These are phyloP conservation scores for Auriscalpium vulgare DNA, from an alignment of 768 basidiomycete genomes.

Conservation along the genomic window DNA sequence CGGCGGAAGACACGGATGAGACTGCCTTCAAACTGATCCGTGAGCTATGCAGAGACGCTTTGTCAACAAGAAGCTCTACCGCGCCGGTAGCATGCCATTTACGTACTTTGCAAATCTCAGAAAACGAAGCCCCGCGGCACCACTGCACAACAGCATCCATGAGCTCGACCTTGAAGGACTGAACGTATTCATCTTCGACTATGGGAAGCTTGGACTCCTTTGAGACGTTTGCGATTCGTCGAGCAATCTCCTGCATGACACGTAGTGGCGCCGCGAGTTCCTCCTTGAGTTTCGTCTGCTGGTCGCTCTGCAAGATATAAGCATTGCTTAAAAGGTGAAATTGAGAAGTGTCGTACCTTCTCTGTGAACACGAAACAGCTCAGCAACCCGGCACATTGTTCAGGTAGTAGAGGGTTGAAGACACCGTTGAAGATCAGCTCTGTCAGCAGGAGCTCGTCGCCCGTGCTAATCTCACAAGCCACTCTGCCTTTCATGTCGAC, in stretches of 20 bases:
- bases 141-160: constrained; percentile 98
- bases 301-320: constrained; percentile 59
- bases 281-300: constrained; percentile 79
- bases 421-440: constrained; percentile 97
- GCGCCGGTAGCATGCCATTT: not conserved
- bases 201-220: constrained; percentile 86
- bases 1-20: constrained; percentile 95
- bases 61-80: not conserved
- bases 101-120: constrained; percentile 89
- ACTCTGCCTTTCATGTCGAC: constrained; percentile 98
- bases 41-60: constrained; percentile 49
- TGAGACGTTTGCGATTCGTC: constrained; percentile 94
- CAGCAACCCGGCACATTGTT: constrained; percentile 88
- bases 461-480: constrained; percentile 96
- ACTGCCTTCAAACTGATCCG: constrained; percentile 94
- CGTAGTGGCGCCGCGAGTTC: constrained; percentile 90
- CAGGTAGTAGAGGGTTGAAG: constrained; percentile 84
- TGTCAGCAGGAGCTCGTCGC: constrained; percentile 92
- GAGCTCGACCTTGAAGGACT: constrained; percentile 95
- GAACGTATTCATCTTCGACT: constrained; percentile 91
- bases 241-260: constrained; percentile 91
- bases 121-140: constrained; percentile 96
- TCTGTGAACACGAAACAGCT: constrained; percentile 98
- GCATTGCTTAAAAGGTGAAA: not conserved
- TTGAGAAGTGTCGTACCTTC: constrained; percentile 50